phyloP scores from a whole-genome alignment of 2,329 filamentous ascomycete species.

The Colletotrichum sp. region DNA sequence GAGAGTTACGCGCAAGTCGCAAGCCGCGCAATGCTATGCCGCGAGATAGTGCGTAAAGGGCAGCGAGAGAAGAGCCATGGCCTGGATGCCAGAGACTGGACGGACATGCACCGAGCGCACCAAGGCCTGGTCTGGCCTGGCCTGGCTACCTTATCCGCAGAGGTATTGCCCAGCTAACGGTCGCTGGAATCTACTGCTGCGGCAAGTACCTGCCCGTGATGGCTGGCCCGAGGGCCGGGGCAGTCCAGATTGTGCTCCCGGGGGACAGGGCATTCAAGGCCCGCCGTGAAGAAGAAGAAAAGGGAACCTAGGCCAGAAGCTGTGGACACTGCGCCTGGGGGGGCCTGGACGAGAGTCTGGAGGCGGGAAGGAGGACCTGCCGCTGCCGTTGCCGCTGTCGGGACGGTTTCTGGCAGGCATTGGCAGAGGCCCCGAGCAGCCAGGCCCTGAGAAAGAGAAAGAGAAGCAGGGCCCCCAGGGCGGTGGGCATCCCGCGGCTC shows the following conservation, averaged over 20 bases:
- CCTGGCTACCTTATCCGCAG: neutral
- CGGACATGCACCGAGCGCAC: conserved; percentile 13
- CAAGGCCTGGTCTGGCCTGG: neutral
- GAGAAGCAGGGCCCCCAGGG: neutral
- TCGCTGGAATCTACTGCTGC: neutral
- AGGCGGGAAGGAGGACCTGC: neutral
- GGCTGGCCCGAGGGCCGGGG: conserved; percentile 21
- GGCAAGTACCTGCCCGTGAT: neutral
- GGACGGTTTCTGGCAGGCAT: neutral
- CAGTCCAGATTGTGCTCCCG: conserved; percentile 34
- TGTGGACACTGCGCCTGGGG: neutral
- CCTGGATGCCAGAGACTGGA: neutral
- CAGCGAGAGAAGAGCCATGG: neutral
- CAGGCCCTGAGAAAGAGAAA: neutral
- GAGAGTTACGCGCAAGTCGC: neutral
- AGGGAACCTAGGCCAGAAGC: neutral
- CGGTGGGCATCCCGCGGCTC: neutral
- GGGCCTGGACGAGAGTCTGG: neutral
- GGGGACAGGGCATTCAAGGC: conserved; percentile 17
- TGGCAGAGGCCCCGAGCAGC: neutral
- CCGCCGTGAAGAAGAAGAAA: neutral
- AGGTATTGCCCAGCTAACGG: neutral
- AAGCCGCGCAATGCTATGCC: neutral
- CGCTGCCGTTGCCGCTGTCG: neutral
- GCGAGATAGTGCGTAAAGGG: neutral